Base-by-base conservation (phyloP, 2,329 filamentous ascomycete species). In the Thielaviopsis populi region DNA sequence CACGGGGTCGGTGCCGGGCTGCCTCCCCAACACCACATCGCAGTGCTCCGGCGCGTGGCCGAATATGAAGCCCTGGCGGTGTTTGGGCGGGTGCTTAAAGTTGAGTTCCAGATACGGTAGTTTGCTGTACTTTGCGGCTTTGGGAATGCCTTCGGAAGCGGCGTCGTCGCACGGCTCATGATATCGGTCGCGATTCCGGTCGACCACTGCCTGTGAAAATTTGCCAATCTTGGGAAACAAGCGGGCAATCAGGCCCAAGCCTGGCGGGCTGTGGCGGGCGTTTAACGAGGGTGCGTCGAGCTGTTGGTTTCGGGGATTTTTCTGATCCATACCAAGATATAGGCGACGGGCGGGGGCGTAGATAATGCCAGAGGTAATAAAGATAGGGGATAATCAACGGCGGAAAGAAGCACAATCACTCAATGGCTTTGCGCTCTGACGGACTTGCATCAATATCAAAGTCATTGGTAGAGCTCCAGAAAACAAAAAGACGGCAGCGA, bases 21-120 rank as follows among this genome's bases (percentile, higher is more conserved):
- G 50, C 40, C 56, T 24, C 11, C 48, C 61, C 10, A 63, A 17
- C 11, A 63, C 50, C 15, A 63, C 50, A 15, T 63, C 61, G 24
- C 61, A 63, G 24, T 13, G 6, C 7, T 54, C 22, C 17, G 22
- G 50, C 6, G 27, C 54, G 5, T 58, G 27, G n/a, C 61, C 61
- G 27, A 63, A 63, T 7, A 43, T 30, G 40, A 63, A 63, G 22
- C 61, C 61, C 8, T 63, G 61, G 53, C 50, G 50, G 27, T 63
- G 24, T 15, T 56, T 54, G 37, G 61, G 61, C 4, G 61, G 61
- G 15, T 63, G 33, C 11, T 19, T 19, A 27, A 63, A 63, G 24
- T 50, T 56, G 13, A 63, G 24, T 17, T 63, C 48, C 15, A 63
- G 10, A 33, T 58, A 63, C n/a, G 61, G 48, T 13, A 63, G 48